Evolutionary conservation across 805 yeast species (phyloP), one percentile per base, ranked within the genome.

Genomic region (Pichia californica): DNA sequence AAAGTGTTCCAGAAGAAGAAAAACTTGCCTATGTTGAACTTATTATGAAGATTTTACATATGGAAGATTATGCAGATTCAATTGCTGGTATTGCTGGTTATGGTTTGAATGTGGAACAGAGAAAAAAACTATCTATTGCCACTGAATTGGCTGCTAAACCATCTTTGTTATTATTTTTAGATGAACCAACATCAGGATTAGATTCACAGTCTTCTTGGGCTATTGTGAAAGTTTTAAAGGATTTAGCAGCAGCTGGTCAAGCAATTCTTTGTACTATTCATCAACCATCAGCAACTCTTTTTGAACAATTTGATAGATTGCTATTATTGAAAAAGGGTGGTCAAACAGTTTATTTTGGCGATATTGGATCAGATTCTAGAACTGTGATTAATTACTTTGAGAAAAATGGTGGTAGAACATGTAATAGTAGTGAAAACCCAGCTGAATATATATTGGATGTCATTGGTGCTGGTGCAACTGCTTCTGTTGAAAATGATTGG

Each of bases 381-480:
- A 61, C 64, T 5, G 52, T 74, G 56, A 61, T 73, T 27, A 55
- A 68, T 38, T 74, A 74, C 54, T 74, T 74, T 51, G 77, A 72
- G 53, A 55, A 53, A 16, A 54, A 70, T 47, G 78, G 95, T 28
- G 88, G 89, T 34, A 75, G 80, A 46, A 70, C 71, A 40, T 84
- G 93, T 67, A 70, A 66, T 27, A 60, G 60, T 11, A 62, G 66
- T 30, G 88, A 79, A 43, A 83, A 83, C 51, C 88, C 89, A 21
- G 88, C 88, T 28, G 89, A 82, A 61, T 83, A 81, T 66, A 79
- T 82, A 62, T 64, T 83, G 52, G 80, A 80, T 47, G 77, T 77
- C 44, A 80, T 84, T 60, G 91, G 91, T 48, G 89, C 91, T 29
- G 89, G 87, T 58, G 88, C 91, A 3, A 81, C 87, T 27, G 81